Evolutionary conservation across 2,329 filamentous ascomycete species (phyloP).

Genomic region (Ascochyta clinopodiicola): DNA sequence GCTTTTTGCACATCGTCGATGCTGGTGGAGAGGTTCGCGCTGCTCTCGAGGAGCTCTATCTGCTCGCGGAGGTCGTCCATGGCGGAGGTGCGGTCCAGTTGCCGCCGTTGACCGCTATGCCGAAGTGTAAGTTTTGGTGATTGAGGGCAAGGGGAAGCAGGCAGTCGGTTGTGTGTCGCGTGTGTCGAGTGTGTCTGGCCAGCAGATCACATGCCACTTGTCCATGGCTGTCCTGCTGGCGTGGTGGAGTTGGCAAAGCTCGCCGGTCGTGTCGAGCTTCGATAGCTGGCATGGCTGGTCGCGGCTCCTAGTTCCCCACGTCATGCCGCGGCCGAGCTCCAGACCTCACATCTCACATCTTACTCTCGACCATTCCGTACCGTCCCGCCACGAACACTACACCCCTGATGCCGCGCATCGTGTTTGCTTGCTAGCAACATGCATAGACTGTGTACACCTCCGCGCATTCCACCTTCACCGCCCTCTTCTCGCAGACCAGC

Average conservation of each 20-base stretch:
- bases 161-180: background rate
- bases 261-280: conserved; percentile 7
- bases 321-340: conserved; percentile 8
- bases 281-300: conserved; percentile 1
- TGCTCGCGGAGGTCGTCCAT: conserved; percentile 76
- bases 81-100: conserved; percentile 14
- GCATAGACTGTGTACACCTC: conserved; percentile 19
- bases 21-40: conserved; percentile 71
- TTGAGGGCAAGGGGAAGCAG: background rate
- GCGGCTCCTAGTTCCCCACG: conserved; percentile 11
- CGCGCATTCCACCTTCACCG: conserved; percentile 7
- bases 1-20: conserved; percentile 83
- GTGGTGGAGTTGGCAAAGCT: conserved; percentile 12
- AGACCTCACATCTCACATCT: background rate
- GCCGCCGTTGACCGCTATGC: conserved; percentile 3
- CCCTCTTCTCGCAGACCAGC: conserved; percentile 20
- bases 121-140: background rate
- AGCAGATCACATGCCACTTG: conserved; percentile 23
- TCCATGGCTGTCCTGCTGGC: conserved; percentile 34
- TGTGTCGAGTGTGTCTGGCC: conserved; percentile 23
- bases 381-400: background rate
- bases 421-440: conserved; percentile 24
- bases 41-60: conserved; percentile 73
- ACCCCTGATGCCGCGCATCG: conserved; percentile 10
- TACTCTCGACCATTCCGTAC: conserved; percentile 2